Conservation (phyloP, 2,329 filamentous ascomycete genomes). For the Neobulgaria alba region DNA sequence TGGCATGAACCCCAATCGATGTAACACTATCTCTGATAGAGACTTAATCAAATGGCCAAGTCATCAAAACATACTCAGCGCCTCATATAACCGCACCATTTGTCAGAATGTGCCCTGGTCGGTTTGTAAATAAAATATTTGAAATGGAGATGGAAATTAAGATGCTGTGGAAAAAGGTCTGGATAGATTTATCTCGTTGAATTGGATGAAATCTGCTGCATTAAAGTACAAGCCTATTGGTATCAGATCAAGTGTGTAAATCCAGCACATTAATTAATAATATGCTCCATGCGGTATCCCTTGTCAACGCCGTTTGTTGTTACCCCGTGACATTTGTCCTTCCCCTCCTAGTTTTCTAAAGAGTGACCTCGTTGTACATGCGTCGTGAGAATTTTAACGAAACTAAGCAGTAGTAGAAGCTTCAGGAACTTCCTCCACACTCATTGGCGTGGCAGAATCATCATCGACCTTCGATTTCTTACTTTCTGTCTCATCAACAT, state of each 20-base stretch:
- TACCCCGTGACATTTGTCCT: conserved; percentile 1
- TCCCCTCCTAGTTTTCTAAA: too few relatives aligned
- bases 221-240: background rate
- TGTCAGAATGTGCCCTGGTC: too few relatives aligned
- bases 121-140: too few relatives aligned
- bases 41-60: too few relatives aligned
- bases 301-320: conserved; percentile 3
- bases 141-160: background rate
- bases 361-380: too few relatives aligned
- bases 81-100: too few relatives aligned
- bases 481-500: conserved; percentile 20
- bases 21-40: too few relatives aligned
- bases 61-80: too few relatives aligned
- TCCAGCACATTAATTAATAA: conserved; percentile 2
- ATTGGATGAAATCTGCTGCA: background rate
- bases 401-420: too few relatives aligned
- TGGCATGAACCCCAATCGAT: too few relatives aligned
- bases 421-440: background rate
- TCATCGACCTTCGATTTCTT: conserved; percentile 29
- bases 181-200: background rate
- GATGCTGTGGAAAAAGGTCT: background rate
- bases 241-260: conserved; percentile 1
- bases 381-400: too few relatives aligned
- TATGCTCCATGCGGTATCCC: conserved; percentile 11
- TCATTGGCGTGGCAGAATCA: conserved; percentile 4